Evolutionary conservation across 257 asterid species (phyloP).

Genomic region (Ehretia macrophylla): DNA sequence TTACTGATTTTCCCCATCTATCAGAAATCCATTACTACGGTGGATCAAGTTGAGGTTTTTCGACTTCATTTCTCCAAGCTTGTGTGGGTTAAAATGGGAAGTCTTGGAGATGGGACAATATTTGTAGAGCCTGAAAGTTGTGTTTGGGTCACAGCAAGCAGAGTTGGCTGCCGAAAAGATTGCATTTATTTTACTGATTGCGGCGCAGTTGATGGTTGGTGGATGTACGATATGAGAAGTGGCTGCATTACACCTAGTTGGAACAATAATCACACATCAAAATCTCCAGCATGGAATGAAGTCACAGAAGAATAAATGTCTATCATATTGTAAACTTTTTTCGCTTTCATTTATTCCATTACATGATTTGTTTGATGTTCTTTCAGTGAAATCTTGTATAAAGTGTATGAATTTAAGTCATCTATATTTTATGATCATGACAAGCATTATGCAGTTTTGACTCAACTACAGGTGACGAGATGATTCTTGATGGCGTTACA

Average conservation of each 20-base stretch:
- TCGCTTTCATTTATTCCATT: no score
- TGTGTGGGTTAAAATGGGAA: conserved; percentile 19
- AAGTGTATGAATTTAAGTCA: no score
- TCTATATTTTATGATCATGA: no score
- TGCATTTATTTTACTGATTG: conserved; percentile 22
- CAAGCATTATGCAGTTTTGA: no score
- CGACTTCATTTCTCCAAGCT: conserved; percentile 11
- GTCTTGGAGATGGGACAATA: conserved; percentile 24
- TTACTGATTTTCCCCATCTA: conserved; percentile 28
- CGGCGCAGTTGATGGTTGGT: conserved; percentile 16
- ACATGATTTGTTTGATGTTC: no score
- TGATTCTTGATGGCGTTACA: no score
- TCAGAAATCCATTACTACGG: conserved; percentile 3
- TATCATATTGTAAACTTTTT: no score
- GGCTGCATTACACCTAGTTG: conserved; percentile 14
- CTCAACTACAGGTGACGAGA: no score
- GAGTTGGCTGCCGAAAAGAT: conserved; percentile 29
- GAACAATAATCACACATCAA: neutral
- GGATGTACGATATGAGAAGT: conserved; percentile 23
- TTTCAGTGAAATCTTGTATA: no score
- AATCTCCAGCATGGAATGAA: conserved; percentile 14
- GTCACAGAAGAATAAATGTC: no score
- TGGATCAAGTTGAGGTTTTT: conserved; percentile 30
- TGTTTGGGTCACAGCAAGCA: conserved; percentile 18
- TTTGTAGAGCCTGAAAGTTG: conserved; percentile 26